These are phyloP conservation scores for Colletotrichum euphorbiae DNA, from an alignment of 2,329 filamentous ascomycete species.

Conservation along the genomic window DNA sequence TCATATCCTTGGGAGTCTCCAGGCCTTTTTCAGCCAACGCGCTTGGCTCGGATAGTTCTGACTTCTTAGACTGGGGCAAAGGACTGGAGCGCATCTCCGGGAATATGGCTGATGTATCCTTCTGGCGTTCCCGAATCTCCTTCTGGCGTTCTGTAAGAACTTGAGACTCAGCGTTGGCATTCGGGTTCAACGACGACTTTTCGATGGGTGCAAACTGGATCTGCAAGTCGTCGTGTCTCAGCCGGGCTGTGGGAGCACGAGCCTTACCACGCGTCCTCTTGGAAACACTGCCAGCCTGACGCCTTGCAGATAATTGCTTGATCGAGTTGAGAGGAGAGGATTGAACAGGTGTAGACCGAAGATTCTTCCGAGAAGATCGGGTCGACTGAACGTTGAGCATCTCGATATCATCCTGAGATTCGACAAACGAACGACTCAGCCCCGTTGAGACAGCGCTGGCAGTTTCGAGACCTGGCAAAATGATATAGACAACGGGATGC, in stretches of 20 bases:
- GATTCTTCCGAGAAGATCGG: constrained; percentile 41
- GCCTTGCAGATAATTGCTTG: constrained; percentile 47
- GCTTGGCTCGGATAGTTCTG: constrained; percentile 21
- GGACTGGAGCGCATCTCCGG: constrained; percentile 73
- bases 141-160: constrained; percentile 82
- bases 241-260: constrained; percentile 57
- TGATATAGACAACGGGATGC: constrained; percentile 62
- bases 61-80: constrained; percentile 32
- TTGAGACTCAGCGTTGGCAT: constrained; percentile 72
- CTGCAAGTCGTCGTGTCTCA: constrained; percentile 85
- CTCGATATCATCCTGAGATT: constrained; percentile 60
- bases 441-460: constrained; percentile 53
- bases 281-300: constrained; percentile 43
- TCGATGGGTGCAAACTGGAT: constrained; percentile 79
- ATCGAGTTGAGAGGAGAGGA: constrained; percentile 49
- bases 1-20: constrained; percentile 49
- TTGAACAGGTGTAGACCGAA: constrained; percentile 40
- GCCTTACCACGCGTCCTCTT: constrained; percentile 24
- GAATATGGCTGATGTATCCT: constrained; percentile 72
- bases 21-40: constrained; percentile 34
- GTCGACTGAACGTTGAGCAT: constrained; percentile 42
- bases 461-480: constrained; percentile 57
- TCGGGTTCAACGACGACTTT: constrained; percentile 62
- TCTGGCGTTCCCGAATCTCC: constrained; percentile 81
- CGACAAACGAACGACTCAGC: constrained; percentile 56